Evolutionary conservation across 164 flowering plant species (phyloP), one percentile per base, ranked within the genome.

Genomic region (Chimonanthus salicifolius): DNA sequence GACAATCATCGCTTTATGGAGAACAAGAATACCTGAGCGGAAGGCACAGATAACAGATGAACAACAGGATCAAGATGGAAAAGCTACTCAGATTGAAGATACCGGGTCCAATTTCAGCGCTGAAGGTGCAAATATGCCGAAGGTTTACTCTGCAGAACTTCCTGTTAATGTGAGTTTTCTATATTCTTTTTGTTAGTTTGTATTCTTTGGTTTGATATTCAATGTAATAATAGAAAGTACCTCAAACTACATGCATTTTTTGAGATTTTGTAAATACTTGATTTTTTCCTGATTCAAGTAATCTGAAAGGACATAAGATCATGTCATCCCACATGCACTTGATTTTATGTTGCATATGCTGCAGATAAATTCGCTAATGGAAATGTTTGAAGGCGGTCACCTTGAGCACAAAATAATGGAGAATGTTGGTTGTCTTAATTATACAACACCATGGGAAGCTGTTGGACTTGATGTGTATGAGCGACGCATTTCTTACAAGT

Each of bases 1-100:
- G 88, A 95, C 97, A 74, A 91, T 95, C 78, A 90, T 90, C 93
- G 98, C 98, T 66, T 83, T 95, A 1, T 92, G 98, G 97, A 92
- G 83, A 80, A 92, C 96, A 45, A 85, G 89, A 87, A 89, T 81
- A 71, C 99, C 90, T 69, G 99, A 95, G 84, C 99, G 92, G 89
- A 95, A 91, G 88, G 93, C 89, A 73, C 88, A 80, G 76, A 82
- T 92, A 64, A 88, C 84, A 74, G 97, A 91, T 78, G 95, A 88
- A 81, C 94, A 92, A 76, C 83, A 90, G 58, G 94, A 86, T 74
- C 33, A 33, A 33, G 33, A 54, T 80, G 54, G 89, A 86, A 82
- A 78, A 71, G 80, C 87, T 92, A 74, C 77, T 44, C 89, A 83
- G 74, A 74, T 79, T 65, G 99, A 92, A 77, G 99, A 92, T 82